Evolutionary conservation across 2,329 filamentous ascomycete genomes (phyloP).

Genomic region (Epichloe coenophiala): DNA sequence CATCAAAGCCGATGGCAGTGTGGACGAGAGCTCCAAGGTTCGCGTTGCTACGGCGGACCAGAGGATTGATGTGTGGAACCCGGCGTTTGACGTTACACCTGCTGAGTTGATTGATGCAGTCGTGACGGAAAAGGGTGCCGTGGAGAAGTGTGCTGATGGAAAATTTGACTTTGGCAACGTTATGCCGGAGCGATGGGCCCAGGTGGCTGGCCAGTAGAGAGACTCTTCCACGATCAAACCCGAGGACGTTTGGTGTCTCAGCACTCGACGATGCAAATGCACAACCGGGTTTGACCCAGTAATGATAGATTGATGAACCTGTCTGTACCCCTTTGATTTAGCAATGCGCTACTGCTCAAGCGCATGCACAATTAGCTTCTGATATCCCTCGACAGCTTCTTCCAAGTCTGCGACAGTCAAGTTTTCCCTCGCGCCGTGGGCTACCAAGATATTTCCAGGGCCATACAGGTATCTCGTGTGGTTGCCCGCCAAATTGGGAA

Average conservation of each 20-base stretch:
- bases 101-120: constrained; percentile 81
- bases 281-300: neutral
- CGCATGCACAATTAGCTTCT: constrained; percentile 50
- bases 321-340: neutral
- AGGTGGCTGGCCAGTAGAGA: constrained; percentile 9
- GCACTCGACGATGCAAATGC: neutral
- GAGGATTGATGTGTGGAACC: constrained; percentile 85
- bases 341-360: constrained; percentile 20
- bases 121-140: constrained; percentile 81
- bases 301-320: neutral
- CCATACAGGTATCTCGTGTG: constrained; percentile 56
- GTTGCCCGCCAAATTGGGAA: constrained; percentile 60
- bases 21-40: constrained; percentile 50
- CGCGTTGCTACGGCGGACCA: constrained; percentile 68
- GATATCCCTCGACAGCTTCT: constrained; percentile 65
- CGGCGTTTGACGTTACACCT: constrained; percentile 91
- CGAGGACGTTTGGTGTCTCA: neutral
- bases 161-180: constrained; percentile 50
- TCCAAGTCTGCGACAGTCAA: constrained; percentile 64
- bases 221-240: neutral
- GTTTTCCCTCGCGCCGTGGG: constrained; percentile 74
- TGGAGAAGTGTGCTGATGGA: constrained; percentile 61
- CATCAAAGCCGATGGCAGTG: constrained; percentile 45
- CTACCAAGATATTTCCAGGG: constrained; percentile 66
- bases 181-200: constrained; percentile 41